Evolutionary conservation across 495 filamentous ascomycete species (phyloP), one percentile per base, ranked within the genome.

Genomic region (Hyphodiscus hymeniophilus): DNA sequence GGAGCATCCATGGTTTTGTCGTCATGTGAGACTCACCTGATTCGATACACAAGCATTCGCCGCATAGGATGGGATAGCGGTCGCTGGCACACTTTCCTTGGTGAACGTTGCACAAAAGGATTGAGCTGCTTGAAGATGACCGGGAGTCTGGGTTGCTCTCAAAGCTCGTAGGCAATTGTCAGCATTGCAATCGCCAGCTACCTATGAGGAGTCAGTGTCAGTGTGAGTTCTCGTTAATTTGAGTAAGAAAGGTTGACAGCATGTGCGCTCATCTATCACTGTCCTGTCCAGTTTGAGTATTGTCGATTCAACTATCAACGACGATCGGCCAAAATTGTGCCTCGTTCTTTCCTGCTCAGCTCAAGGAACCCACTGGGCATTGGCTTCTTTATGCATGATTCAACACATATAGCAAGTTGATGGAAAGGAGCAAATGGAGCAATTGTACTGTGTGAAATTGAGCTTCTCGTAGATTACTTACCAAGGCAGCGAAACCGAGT

Each of bases 161-260:
- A 54, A 13, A 5, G 52, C 50, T 11, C 49, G 52, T 7, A 56
- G 50, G 48, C 53, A 56, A 35, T 59, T 54, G 20, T 59, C 53
- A 12, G 49, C 49, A 26, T 48, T 50, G 28, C 52, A 56, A 15
- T 34, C 36, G 8, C 26, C 54, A 6, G 42, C 1, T 28, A 33
- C 54, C 26, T 2, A 38, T 2, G 8, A 45, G 15, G 44, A 20
- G 7, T 33, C 54, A 55, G 34, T 11, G 48, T 24, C 4, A 55
- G 41, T 3, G 21, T 30, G 15, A n/a, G n/a, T n/a, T n/a, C n/a
- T n/a, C n/a, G n/a, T n/a, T n/a, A n/a, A n/a, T n/a, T n/a, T n/a
- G n/a, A n/a, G n/a, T n/a, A n/a, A n/a, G n/a, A n/a, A n/a, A n/a
- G n/a, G n/a, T n/a, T n/a, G n/a, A n/a, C n/a, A n/a, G n/a, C n/a